phyloP scores from a whole-genome alignment of 2,329 filamentous ascomycete species.

The Aureobasidium zeae region DNA sequence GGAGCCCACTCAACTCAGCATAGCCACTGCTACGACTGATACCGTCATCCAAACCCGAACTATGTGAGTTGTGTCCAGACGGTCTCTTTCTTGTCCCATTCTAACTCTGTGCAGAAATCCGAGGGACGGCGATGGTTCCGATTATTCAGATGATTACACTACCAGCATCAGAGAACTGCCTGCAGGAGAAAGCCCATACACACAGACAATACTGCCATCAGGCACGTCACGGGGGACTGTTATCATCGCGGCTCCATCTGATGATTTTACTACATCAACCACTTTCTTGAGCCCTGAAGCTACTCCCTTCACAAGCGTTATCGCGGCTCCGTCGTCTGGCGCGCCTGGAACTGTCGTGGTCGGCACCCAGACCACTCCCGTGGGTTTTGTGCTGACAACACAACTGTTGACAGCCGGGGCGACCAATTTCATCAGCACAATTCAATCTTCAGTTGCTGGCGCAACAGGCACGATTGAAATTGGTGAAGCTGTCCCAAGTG shows the following conservation, averaged over 20 bases:
- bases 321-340: neutral
- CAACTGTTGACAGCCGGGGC: neutral
- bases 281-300: no score
- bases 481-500: neutral
- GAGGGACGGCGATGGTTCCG: no score
- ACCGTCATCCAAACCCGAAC: slow-evolving; percentile 1
- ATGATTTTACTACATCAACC: no score
- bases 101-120: neutral
- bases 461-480: neutral
- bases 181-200: neutral
- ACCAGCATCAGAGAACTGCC: neutral
- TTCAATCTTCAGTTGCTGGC: neutral
- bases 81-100: neutral
- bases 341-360: neutral
- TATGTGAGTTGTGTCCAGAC: neutral
- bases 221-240: neutral
- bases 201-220: neutral
- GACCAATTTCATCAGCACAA: neutral
- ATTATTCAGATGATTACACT: no score
- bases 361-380: neutral
- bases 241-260: neutral
- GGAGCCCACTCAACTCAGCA: neutral
- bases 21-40: slow-evolving; percentile 3
- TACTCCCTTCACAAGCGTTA: neutral
- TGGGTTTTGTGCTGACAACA: neutral